Percentiles rank a stretch among this genome's conserved stretches.
These are phyloP conservation scores for Nicotiana benthamiana DNA, from an alignment of 257 asterid genomes.

Conservation along the genomic window DNA sequence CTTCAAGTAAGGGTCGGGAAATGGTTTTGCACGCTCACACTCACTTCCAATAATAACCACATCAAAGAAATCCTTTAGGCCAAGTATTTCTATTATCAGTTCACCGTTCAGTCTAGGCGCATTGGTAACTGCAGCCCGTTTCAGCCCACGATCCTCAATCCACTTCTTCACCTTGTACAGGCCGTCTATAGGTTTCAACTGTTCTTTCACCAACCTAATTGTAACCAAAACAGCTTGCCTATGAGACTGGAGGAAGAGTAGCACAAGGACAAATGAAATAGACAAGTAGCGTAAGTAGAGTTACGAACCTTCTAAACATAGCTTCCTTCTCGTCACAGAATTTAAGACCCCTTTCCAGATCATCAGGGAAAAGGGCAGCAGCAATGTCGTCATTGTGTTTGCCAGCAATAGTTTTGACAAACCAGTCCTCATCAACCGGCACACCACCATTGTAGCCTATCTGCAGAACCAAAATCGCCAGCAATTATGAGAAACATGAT, in stretches of 20 bases:
- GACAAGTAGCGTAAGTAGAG: not conserved
- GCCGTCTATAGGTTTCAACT: slow-evolving; percentile 59
- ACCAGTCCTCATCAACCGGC: slow-evolving; percentile 58
- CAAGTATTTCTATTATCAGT: slow-evolving; percentile 73
- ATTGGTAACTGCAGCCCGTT: slow-evolving; percentile 88
- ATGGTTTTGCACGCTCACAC: slow-evolving; percentile 72
- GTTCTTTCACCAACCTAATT: slow-evolving; percentile 61
- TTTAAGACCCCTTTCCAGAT: slow-evolving; percentile 59
- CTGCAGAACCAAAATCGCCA: slow-evolving; percentile 13
- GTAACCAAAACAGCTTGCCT: too few species aligned
- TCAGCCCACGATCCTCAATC: slow-evolving; percentile 79
- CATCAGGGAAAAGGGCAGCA: slow-evolving; percentile 61
- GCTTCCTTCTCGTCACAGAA: slow-evolving; percentile 76
- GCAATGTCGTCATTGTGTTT: slow-evolving; percentile 80
- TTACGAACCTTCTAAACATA: slow-evolving; percentile 59
- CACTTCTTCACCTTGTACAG: slow-evolving; percentile 55
- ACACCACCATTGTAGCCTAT: slow-evolving; percentile 81
- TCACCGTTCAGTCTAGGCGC: slow-evolving; percentile 77
- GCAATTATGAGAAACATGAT: not conserved
- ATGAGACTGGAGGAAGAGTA: too few species aligned
- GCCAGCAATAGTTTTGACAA: slow-evolving; percentile 52
- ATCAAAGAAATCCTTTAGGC: slow-evolving; percentile 71
- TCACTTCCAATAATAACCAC: slow-evolving; percentile 67
- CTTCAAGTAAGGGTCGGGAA: slow-evolving; percentile 82
- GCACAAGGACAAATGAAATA: too few species aligned